These are phyloP conservation scores for Gossypium longicalyx DNA, from an alignment of 345 rosid genomes.

Conservation along the genomic window DNA sequence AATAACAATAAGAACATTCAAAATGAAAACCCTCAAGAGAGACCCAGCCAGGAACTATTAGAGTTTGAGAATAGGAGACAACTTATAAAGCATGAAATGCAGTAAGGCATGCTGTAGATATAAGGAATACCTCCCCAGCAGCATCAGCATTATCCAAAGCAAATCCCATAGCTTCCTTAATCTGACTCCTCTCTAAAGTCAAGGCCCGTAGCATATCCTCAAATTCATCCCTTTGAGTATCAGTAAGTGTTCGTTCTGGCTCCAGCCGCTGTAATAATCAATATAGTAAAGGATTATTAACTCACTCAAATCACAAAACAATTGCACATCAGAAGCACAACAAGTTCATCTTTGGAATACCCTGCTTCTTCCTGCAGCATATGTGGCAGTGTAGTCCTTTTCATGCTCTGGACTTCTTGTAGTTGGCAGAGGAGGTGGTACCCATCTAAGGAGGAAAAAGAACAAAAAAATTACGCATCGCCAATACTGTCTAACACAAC, in stretches of 20 bases:
- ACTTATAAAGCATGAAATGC: background rate
- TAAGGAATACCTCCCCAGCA: slow-evolving; percentile 81
- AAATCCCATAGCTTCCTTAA: slow-evolving; percentile 97
- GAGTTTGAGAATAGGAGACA: background rate
- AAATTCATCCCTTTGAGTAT: slow-evolving; percentile 93
- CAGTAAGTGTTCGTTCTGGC: slow-evolving; percentile 81
- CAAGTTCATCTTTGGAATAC: slow-evolving; percentile 32
- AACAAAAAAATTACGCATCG: background rate
- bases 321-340: background rate
- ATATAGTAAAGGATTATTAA: slow-evolving; percentile 13
- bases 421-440: slow-evolving; percentile 84
- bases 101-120: background rate
- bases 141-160: slow-evolving; percentile 98
- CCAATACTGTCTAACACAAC: background rate
- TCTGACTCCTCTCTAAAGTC: slow-evolving; percentile 89
- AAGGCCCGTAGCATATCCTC: slow-evolving; percentile 96
- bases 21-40: background rate
- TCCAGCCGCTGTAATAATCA: slow-evolving; percentile 63
- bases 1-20: background rate
- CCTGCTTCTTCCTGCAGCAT: slow-evolving; percentile 99
- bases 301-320: background rate
- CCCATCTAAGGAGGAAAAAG: slow-evolving; percentile 53
- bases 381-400: slow-evolving; percentile 75
- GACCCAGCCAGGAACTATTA: background rate
- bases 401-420: slow-evolving; percentile 75